Evolutionary conservation across 805 yeast species (phyloP).

Genomic region (Wickerhamiella kurtzmanii): DNA sequence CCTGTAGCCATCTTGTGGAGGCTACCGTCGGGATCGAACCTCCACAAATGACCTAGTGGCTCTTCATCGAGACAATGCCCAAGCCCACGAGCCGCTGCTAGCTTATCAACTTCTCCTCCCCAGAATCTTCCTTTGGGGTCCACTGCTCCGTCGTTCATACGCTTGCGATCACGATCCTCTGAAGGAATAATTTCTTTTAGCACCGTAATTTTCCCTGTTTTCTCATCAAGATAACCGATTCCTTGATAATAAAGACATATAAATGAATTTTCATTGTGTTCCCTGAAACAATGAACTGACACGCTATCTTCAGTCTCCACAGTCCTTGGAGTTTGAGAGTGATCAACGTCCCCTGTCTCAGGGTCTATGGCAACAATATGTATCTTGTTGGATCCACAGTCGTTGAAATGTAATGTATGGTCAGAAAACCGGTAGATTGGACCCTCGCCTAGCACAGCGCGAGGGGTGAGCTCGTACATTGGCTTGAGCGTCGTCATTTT

Average conservation of each 20-base stretch:
- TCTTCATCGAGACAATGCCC: slow-evolving; percentile 17
- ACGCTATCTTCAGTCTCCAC: slow-evolving; percentile 22
- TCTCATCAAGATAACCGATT: slow-evolving; percentile 26
- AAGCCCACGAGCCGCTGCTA: slow-evolving; percentile 21
- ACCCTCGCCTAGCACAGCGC: slow-evolving; percentile 26
- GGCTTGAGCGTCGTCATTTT: not conserved
- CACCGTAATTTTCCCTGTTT: slow-evolving; percentile 24
- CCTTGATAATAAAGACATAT: slow-evolving; percentile 26
- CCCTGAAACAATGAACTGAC: slow-evolving; percentile 25
- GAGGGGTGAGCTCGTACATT: slow-evolving; percentile 14
- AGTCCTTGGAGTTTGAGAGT: slow-evolving; percentile 10
- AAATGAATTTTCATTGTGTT: slow-evolving; percentile 21
- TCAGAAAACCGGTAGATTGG: slow-evolving; percentile 25
- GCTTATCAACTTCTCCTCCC: slow-evolving; percentile 31
- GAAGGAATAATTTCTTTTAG: slow-evolving; percentile 24
- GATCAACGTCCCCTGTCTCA: slow-evolving; percentile 18
- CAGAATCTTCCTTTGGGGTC: slow-evolving; percentile 65
- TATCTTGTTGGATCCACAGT: slow-evolving; percentile 23
- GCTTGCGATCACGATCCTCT: slow-evolving; percentile 18
- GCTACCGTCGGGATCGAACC: slow-evolving; percentile 26
- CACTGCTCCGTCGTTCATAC: slow-evolving; percentile 73
- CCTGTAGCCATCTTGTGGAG: slow-evolving; percentile 22
- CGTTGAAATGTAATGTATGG: slow-evolving; percentile 26
- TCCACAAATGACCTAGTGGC: slow-evolving; percentile 26
- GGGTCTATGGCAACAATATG: slow-evolving; percentile 22